Conservation (phyloP, 169 alveolate species). For the Eimeria maxima region DNA sequence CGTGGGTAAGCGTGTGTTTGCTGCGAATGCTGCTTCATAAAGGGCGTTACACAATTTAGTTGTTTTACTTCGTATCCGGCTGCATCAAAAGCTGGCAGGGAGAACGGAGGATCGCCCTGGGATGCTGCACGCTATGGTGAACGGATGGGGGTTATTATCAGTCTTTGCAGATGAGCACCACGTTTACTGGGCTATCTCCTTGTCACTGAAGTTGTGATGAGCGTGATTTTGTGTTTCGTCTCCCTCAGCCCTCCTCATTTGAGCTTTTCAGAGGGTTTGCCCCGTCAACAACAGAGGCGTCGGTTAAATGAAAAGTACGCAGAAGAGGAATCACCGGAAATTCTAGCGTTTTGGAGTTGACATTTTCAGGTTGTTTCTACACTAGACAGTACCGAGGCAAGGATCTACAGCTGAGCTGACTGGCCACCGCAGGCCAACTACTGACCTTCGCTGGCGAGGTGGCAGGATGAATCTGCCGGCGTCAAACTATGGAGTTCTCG, state of each 20-base stretch:
- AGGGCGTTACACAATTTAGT: neutral
- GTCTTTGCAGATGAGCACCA: neutral
- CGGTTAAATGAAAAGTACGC: no score
- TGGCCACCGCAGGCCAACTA: neutral
- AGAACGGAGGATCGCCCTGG: neutral
- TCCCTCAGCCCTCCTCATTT: neutral
- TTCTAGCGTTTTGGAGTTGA: neutral
- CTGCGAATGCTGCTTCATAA: neutral
- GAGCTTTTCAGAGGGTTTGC: neutral
- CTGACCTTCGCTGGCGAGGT: neutral
- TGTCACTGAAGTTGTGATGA: neutral
- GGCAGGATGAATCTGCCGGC: constrained; percentile 24
- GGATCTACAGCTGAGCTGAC: neutral
- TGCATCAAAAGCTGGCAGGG: neutral
- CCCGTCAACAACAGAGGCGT: neutral
- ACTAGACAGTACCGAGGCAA: neutral
- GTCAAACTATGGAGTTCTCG: constrained; percentile 73
- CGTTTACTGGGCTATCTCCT: neutral
- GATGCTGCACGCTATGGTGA: neutral
- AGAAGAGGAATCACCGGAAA: no score
- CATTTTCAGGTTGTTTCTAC: neutral
- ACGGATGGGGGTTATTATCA: neutral
- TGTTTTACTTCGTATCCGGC: neutral
- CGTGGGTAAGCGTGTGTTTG: neutral
- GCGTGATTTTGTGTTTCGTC: neutral